Evolutionary conservation across 352 stramenopile genomes (phyloP), one percentile per base, ranked within the genome.

Genomic region (Pythium vanterpoolii): DNA sequence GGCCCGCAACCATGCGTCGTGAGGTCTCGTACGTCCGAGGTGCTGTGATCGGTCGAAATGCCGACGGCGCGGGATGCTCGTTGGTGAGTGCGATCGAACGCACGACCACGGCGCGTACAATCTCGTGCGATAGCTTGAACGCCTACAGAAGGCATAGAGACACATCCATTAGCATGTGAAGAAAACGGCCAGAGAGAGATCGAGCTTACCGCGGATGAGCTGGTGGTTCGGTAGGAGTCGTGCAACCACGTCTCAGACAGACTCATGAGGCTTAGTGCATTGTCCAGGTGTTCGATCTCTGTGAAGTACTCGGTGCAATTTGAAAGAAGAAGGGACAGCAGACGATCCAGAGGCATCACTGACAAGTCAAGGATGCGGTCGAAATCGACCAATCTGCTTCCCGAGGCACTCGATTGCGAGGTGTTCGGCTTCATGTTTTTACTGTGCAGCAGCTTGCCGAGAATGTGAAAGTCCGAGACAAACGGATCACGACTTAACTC

Each of bases 71-170:
- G 0, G 85, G 81, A 33, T 89, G 73, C 23, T 72, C 60, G 43
- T 95, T 95, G n/a, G 79, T 89, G 9, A 90, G 60, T 23, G 73
- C 69, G 18, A 90, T 72, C n/a, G 69, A 76, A n/a, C 83, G 77
- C 42, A 87, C 76, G 2, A 91, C 55, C 30, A 93, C 64, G 3
- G 81, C 66, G 53, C 80, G 75, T 0, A 71, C 73, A 2, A 90
- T 28, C 21, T 84, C 69, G 3, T 82, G 74, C 13, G 69, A 72
- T n/a, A 66, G 69, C 30, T 90, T 79, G 56, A 77, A 87, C 4
- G 69, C 69, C 83, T 94, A 50, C 16, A 3, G 26, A 33, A 42
- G 11, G 53, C 8, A 39, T 27, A 27, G 1, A 16, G 10, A 30
- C 40, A 56, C 11, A 10, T 3, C 24, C n/a, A 26, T 48, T 3